Evolutionary conservation across 257 asterid genomes (phyloP).

Genomic region (Solanum chmielewskii): DNA sequence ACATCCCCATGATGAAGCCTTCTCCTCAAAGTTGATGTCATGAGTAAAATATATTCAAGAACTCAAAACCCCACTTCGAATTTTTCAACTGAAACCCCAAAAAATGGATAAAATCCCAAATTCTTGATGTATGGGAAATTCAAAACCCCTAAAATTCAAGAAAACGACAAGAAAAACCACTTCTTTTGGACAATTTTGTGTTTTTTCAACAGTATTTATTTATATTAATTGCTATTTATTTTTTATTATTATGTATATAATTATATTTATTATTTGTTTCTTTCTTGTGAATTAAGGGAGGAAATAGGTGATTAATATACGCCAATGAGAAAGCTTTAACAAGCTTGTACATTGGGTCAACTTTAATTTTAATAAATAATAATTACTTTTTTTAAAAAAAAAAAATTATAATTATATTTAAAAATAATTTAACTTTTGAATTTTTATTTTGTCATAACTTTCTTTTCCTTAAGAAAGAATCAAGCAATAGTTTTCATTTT

Average conservation of each 20-base stretch:
- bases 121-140: neutral
- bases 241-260: neutral
- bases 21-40: conserved; percentile 78
- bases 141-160: neutral
- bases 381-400: too few relatives aligned
- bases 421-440: neutral
- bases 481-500: too few relatives aligned
- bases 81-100: neutral
- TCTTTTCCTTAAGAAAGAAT: neutral
- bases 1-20: conserved; percentile 73
- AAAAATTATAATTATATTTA: neutral
- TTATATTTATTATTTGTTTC: neutral
- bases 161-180: neutral
- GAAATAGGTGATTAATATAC: neutral
- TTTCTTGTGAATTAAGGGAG: neutral
- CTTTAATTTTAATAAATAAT: neutral
- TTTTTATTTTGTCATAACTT: too few relatives aligned
- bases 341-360: neutral
- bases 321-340: neutral
- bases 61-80: neutral
- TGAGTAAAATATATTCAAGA: neutral
- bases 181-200: neutral
- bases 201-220: neutral
- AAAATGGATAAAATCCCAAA: neutral
- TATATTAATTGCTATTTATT: neutral